Conservation (phyloP, 2,329 filamentous ascomycete species). For the Arthrobotrys musiformis region DNA sequence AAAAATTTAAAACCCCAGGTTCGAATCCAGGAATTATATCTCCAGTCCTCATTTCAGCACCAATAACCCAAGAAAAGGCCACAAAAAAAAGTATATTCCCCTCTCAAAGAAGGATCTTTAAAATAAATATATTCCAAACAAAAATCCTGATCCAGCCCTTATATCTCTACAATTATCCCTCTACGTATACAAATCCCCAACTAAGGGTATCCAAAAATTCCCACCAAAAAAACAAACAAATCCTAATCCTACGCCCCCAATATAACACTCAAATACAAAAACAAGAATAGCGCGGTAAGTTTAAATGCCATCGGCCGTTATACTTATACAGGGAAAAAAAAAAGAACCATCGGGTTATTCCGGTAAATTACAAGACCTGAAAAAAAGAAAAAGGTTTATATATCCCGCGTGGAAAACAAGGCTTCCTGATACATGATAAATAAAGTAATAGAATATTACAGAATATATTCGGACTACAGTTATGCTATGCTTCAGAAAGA, state of each 20-base stretch:
- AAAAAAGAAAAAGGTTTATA: neutral
- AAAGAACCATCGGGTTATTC: neutral
- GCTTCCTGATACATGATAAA: constrained; percentile 11
- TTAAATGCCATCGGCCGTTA: constrained; percentile 6
- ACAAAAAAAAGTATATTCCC: too few species aligned
- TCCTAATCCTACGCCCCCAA: too few species aligned
- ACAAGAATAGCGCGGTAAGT: neutral
- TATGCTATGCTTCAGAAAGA: neutral
- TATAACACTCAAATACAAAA: neutral
- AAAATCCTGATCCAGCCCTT: too few species aligned
- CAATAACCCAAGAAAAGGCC: too few species aligned
- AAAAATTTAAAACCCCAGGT: too few species aligned
- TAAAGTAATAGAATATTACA: neutral
- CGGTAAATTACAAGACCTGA: constrained; percentile 4
- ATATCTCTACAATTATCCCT: too few species aligned
- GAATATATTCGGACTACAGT: constrained; percentile 8
- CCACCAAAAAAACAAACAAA: too few species aligned
- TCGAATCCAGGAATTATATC: too few species aligned
- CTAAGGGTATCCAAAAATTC: too few species aligned
- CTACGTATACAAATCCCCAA: neutral
- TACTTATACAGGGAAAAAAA: constrained; percentile 1
- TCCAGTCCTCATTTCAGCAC: too few species aligned
- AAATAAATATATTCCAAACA: too few species aligned
- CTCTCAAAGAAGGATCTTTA: too few species aligned
- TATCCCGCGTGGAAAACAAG: neutral